A percentile compares a stretch with the other conserved stretches of the same genome.
Conservation (phyloP, 2,329 filamentous ascomycete species). For the Purpureocillium lavendulum region DNA sequence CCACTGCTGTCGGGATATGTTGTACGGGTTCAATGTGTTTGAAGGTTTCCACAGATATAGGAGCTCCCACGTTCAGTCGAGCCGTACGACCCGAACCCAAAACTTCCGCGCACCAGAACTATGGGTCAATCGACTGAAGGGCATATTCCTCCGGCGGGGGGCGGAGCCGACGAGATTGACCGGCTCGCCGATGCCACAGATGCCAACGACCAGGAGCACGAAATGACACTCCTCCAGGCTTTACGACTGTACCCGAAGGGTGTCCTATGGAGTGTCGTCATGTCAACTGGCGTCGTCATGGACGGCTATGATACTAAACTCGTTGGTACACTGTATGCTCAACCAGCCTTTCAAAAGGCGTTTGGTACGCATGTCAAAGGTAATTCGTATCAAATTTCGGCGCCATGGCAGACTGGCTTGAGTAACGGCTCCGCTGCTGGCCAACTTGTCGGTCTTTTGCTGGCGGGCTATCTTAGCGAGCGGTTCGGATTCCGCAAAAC, state of each 20-base stretch:
- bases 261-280: conserved; percentile 10
- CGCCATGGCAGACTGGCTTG: conserved; percentile 33
- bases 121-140: too few relatives aligned
- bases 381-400: conserved; percentile 26
- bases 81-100: too few relatives aligned
- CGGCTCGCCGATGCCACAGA: too few relatives aligned
- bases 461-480: conserved; percentile 31
- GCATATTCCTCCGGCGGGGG: too few relatives aligned
- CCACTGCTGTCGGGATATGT: too few relatives aligned
- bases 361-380: conserved; percentile 14
- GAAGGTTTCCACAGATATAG: too few relatives aligned
- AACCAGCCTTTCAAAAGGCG: conserved; percentile 15
- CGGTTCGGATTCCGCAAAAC: conserved; percentile 24
- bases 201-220: too few relatives aligned
- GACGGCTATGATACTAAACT: conserved; percentile 22
- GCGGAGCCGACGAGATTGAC: too few relatives aligned
- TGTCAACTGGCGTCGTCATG: conserved; percentile 14
- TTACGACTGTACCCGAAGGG: background rate
- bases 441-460: conserved; percentile 29
- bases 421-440: conserved; percentile 28
- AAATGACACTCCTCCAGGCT: too few relatives aligned
- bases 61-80: too few relatives aligned
- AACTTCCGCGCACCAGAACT: too few relatives aligned
- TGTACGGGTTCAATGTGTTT: too few relatives aligned
- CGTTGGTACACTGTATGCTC: conserved; percentile 24